These are phyloP conservation scores for Pythium monospermum DNA, from an alignment of 352 stramenopile genomes.

Conservation along the genomic window DNA sequence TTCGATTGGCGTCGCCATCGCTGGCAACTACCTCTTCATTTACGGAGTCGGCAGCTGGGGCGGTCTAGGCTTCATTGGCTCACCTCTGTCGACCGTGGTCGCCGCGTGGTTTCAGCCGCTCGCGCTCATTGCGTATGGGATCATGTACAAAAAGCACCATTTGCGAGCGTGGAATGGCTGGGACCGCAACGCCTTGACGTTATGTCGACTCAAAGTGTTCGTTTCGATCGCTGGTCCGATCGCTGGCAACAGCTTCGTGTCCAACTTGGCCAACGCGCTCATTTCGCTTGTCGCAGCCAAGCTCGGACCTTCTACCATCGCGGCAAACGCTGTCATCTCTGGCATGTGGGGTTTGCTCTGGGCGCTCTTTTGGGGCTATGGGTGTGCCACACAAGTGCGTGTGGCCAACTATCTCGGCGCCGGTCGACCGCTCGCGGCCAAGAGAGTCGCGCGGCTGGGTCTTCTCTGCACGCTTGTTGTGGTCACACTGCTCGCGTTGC, in stretches of 20 bases:
- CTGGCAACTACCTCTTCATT: conserved; percentile 70
- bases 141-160: conserved; percentile 56
- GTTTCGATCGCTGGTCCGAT: conserved; percentile 52
- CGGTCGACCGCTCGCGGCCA: conserved; percentile 37
- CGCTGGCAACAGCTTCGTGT: conserved; percentile 67
- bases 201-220: conserved; percentile 38
- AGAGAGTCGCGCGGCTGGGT: conserved; percentile 46
- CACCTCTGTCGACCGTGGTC: conserved; percentile 71
- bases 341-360: conserved; percentile 65
- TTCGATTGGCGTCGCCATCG: conserved; percentile 53
- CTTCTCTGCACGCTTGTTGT: conserved; percentile 50
- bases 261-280: conserved; percentile 61
- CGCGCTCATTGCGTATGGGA: conserved; percentile 52
- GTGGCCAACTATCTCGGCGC: conserved; percentile 76
- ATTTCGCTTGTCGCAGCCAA: conserved; percentile 62
- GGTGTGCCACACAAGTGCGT: conserved; percentile 69
- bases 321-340: conserved; percentile 65
- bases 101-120: conserved; percentile 72
- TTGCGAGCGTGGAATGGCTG: conserved; percentile 53
- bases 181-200: conserved; percentile 41
- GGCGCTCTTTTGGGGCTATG: conserved; percentile 78
- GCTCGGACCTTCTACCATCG: conserved; percentile 53
- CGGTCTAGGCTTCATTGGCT: conserved; percentile 72
- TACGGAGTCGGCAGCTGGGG: conserved; percentile 47
- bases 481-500: conserved; percentile 37